These are phyloP conservation scores for Verticillium tricorpus DNA, from an alignment of 2,329 filamentous ascomycete species.

Conservation along the genomic window DNA sequence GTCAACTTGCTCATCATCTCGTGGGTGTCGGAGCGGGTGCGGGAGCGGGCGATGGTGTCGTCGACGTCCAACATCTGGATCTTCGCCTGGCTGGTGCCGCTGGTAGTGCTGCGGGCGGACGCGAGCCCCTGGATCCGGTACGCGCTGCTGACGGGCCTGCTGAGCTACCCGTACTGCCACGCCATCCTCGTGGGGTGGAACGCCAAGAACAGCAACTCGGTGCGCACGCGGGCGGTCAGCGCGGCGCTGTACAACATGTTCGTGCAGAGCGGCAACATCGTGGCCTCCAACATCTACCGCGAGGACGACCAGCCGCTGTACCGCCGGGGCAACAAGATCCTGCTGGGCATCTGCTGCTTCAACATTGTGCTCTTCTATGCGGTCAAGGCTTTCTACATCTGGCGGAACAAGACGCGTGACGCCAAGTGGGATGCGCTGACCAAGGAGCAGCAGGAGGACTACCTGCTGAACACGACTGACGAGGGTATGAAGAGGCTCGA, in stretches of 20 bases:
- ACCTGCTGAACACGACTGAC: conserved; percentile 43
- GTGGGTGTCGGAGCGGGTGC: conserved; percentile 35
- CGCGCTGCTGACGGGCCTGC: conserved; percentile 29
- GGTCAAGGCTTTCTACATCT: conserved; percentile 42
- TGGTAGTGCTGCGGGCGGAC: conserved; percentile 31
- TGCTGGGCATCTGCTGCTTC: conserved; percentile 41
- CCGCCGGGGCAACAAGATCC: conserved; percentile 41
- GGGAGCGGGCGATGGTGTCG: conserved; percentile 39
- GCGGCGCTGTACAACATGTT: conserved; percentile 46
- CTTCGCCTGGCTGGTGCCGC: conserved; percentile 41
- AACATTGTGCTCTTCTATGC: conserved; percentile 41
- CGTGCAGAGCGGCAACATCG: conserved; percentile 38
- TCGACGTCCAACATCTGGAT: conserved; percentile 45
- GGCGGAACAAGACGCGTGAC: conserved; percentile 39
- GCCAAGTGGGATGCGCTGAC: conserved; percentile 37
- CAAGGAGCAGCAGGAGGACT: conserved; percentile 40
- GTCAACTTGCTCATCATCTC: conserved; percentile 42
- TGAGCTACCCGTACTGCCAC: conserved; percentile 46
- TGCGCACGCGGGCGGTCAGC: conserved; percentile 41
- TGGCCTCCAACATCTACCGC: conserved; percentile 47
- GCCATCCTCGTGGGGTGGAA: conserved; percentile 43
- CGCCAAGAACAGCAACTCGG: conserved; percentile 41
- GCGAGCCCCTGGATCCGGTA: conserved; percentile 37
- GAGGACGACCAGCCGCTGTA: conserved; percentile 51
- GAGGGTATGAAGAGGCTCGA: conserved; percentile 51